phyloP scores from a whole-genome alignment of 2,329 filamentous ascomycete species.

The Cladosporium sp. region DNA sequence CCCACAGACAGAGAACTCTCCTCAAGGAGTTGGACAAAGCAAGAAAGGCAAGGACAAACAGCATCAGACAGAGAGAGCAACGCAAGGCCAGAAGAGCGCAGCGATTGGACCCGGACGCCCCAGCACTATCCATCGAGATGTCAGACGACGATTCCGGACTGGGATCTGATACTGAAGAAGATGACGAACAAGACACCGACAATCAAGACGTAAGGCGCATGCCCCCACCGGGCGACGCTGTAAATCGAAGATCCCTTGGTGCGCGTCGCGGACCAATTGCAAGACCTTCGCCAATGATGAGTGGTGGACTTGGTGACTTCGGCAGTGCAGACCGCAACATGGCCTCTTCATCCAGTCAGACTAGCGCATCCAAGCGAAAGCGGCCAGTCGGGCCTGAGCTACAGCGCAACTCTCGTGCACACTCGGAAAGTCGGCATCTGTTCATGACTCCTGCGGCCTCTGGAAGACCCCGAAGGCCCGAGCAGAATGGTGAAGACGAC shows the following conservation, averaged over 20 bases:
- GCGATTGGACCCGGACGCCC: background rate
- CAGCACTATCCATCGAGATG: background rate
- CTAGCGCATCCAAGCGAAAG: background rate
- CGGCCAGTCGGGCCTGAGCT: background rate
- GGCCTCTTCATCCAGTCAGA: background rate
- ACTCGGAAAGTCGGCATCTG: background rate
- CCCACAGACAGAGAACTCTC: background rate
- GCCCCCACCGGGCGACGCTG: background rate
- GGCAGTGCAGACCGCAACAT: background rate
- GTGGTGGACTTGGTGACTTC: background rate
- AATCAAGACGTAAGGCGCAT: background rate
- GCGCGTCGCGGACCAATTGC: background rate
- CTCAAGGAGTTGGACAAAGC: constrained; percentile 1
- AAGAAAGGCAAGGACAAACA: background rate
- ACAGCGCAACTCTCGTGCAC: background rate
- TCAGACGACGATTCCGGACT: background rate
- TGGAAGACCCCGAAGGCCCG: background rate
- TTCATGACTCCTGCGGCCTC: background rate
- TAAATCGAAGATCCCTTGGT: background rate
- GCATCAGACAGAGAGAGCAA: background rate
- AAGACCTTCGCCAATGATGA: background rate
- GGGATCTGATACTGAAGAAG: background rate
- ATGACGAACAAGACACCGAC: background rate
- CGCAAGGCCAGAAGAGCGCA: background rate
- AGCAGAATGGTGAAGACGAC: background rate